phyloP scores from a whole-genome alignment of 2,329 filamentous ascomycete genomes.

The Colletotrichum musicola region DNA sequence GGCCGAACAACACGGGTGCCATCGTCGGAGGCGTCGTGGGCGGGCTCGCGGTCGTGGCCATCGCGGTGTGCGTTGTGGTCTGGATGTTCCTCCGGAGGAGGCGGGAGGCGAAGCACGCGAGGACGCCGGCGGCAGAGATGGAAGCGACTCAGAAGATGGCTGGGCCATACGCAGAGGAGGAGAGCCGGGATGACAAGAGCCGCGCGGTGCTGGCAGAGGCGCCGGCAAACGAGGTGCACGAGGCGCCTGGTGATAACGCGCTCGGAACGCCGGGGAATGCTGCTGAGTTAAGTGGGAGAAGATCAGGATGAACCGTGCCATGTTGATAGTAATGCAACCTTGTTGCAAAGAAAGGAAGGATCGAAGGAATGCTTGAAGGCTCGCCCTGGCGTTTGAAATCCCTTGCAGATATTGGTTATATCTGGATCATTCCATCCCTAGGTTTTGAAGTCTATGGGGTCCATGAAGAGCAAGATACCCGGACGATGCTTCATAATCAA shows the following conservation, averaged over 20 bases:
- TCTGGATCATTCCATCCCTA: too few species aligned
- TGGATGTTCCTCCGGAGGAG: conserved; percentile 10
- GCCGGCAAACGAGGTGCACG: not conserved
- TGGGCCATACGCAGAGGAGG: not conserved
- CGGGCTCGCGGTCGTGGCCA: not conserved
- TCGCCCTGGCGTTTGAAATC: too few species aligned
- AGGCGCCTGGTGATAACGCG: not conserved
- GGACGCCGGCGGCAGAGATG: not conserved
- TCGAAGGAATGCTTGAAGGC: too few species aligned
- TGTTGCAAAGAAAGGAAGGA: too few species aligned
- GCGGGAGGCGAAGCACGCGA: not conserved
- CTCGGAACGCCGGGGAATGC: not conserved
- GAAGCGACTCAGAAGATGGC: not conserved
- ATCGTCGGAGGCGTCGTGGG: conserved; percentile 1
- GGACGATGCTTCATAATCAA: too few species aligned
- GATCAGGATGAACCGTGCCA: too few species aligned
- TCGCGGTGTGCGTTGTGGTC: conserved; percentile 6
- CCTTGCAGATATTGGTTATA: too few species aligned
- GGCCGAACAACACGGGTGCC: not conserved
- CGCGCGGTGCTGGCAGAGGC: not conserved
- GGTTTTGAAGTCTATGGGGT: too few species aligned
- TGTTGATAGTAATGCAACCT: too few species aligned
- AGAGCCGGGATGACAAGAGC: not conserved
- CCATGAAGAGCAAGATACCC: too few species aligned
- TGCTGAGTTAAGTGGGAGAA: not conserved